Percentiles rank a stretch among this genome's conserved stretches.
These are phyloP conservation scores for Parastagonospora nodorum DNA, from an alignment of 2,329 filamentous ascomycete genomes.

Conservation along the genomic window DNA sequence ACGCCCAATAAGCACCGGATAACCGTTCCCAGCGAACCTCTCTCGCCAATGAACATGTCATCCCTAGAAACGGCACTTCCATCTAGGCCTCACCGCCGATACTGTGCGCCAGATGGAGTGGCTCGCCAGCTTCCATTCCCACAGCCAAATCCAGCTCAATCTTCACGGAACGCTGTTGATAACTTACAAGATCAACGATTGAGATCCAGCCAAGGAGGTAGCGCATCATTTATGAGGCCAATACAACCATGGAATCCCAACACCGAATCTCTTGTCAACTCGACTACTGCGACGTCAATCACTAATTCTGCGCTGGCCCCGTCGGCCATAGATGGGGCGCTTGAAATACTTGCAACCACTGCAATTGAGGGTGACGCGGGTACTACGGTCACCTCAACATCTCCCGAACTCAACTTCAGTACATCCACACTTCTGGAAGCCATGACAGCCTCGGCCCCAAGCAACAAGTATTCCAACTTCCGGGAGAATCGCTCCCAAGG, in stretches of 20 bases:
- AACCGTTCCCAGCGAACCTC: slow-evolving; percentile 15
- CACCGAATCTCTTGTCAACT: slow-evolving; percentile 10
- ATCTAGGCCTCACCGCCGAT: slow-evolving; percentile 25
- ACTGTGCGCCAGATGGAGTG: slow-evolving; percentile 14
- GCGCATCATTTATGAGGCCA: slow-evolving; percentile 25
- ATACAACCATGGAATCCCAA: slow-evolving; percentile 26
- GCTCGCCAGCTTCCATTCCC: slow-evolving; percentile 39
- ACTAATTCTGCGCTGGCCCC: slow-evolving; percentile 10
- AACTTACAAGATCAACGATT: slow-evolving; percentile 39
- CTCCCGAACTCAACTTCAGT: slow-evolving; percentile 31
- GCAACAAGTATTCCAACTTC: slow-evolving; percentile 31
- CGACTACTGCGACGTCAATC: slow-evolving; percentile 13
- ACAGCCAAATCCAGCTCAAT: slow-evolving; percentile 32
- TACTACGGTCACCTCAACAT: slow-evolving; percentile 7
- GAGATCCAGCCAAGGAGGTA: slow-evolving; percentile 28
- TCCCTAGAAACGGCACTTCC: slow-evolving; percentile 35
- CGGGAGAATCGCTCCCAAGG: slow-evolving; percentile 18
- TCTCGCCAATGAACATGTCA: slow-evolving; percentile 39
- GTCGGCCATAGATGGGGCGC: slow-evolving; percentile 9
- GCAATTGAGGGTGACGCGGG: slow-evolving; percentile 12
- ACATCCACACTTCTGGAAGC: slow-evolving; percentile 28
- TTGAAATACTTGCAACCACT: slow-evolving; percentile 14
- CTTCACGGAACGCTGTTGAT: slow-evolving; percentile 34
- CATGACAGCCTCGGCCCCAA: slow-evolving; percentile 21
- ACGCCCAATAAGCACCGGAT: slow-evolving; percentile 14